Evolutionary conservation across 352 stramenopile species (phyloP).

Genomic region (Phytophthora tentaculata): DNA sequence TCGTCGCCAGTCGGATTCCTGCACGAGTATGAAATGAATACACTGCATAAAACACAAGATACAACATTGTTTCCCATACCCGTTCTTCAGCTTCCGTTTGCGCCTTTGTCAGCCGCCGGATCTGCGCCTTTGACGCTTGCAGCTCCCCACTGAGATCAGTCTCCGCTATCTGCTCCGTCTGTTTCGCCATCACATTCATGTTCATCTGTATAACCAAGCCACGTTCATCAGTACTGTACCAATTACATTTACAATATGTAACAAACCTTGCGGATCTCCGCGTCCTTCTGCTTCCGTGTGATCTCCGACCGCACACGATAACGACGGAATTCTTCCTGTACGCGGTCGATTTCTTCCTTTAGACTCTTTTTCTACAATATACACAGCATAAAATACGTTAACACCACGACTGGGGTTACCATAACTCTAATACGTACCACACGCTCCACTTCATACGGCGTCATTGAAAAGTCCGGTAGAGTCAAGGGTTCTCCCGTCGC

Average conservation of each 20-base stretch:
- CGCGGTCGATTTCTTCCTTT: constrained; percentile 82
- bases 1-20: constrained; percentile 82
- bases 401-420: not conserved
- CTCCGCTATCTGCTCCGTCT: constrained; percentile 82
- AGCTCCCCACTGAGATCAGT: constrained; percentile 76
- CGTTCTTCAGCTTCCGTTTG: constrained; percentile 78
- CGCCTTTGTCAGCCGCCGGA: constrained; percentile 77
- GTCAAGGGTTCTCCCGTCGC: constrained; percentile 67
- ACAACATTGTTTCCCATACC: constrained; percentile 36
- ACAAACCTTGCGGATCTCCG: constrained; percentile 82
- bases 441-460: constrained; percentile 73
- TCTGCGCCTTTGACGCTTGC: constrained; percentile 73
- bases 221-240: not conserved
- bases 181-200: constrained; percentile 71
- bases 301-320: constrained; percentile 90
- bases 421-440: constrained; percentile 46
- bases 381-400: constrained; percentile 2
- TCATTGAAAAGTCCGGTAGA: constrained; percentile 72
- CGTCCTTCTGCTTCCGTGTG: constrained; percentile 89
- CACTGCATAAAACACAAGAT: not conserved
- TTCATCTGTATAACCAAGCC: constrained; percentile 60
- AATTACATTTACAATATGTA: not conserved
- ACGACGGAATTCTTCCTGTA: constrained; percentile 88
- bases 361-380: constrained; percentile 74
- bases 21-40: not conserved